Evolutionary conservation across 768 basidiomycete genomes (phyloP).

Genomic region (Imleria badia): DNA sequence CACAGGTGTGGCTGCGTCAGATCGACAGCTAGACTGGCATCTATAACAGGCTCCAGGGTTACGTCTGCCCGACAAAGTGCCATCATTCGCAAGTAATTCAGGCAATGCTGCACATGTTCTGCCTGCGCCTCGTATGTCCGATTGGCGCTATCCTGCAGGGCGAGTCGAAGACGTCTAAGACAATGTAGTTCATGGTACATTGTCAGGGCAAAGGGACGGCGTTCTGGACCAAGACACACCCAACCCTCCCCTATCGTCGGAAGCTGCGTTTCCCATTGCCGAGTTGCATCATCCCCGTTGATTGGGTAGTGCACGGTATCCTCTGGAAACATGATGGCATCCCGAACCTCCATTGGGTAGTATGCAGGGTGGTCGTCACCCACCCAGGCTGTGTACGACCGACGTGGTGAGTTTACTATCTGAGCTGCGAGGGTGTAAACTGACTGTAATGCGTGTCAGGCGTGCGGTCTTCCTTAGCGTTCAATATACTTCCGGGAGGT

Average conservation of each 20-base stretch:
- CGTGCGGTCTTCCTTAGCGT: background rate
- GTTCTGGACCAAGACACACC: constrained; percentile 28
- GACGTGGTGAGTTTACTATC: background rate
- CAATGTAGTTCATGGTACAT: constrained; percentile 43
- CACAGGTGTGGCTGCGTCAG: constrained; percentile 25
- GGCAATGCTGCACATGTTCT: constrained; percentile 41
- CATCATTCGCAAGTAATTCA: constrained; percentile 48
- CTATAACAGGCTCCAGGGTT: constrained; percentile 44
- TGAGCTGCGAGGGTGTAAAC: background rate
- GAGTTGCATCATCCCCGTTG: constrained; percentile 19
- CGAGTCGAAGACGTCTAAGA: constrained; percentile 29
- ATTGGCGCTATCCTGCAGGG: constrained; percentile 18
- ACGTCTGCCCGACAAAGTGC: constrained; percentile 47
- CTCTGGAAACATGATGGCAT: constrained; percentile 26
- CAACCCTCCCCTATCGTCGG: constrained; percentile 19
- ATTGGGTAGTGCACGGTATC: constrained; percentile 28
- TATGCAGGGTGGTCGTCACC: constrained; percentile 29
- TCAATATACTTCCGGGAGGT: background rate
- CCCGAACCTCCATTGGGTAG: constrained; percentile 24
- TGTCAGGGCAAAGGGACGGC: constrained; percentile 34
- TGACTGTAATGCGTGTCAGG: constrained; percentile 17
- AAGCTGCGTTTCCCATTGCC: constrained; percentile 26
- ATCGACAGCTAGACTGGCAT: constrained; percentile 17
- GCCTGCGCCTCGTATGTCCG: constrained; percentile 16
- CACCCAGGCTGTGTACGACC: constrained; percentile 18